Percentiles rank a stretch among this genome's conserved stretches.
phyloP scores from a whole-genome alignment of 2,329 filamentous ascomycete species.

The Xylariaceae sp. region DNA sequence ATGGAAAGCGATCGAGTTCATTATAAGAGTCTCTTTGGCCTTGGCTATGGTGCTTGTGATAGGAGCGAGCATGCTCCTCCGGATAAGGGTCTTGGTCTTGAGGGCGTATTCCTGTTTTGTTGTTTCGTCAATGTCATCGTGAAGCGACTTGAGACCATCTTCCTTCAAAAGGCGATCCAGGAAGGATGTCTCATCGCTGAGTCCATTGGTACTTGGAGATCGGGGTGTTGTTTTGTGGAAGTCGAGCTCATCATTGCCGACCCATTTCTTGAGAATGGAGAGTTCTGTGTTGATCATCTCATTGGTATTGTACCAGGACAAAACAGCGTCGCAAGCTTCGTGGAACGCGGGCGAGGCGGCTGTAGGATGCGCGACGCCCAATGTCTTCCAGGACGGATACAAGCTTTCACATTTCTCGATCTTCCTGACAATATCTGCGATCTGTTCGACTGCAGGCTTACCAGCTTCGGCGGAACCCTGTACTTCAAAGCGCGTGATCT shows the following conservation, averaged over 20 bases:
- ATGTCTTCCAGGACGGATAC: conserved; percentile 74
- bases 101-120: conserved; percentile 32
- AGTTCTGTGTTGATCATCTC: conserved; percentile 94
- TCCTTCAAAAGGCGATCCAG: conserved; percentile 93
- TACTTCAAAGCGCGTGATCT: conserved; percentile 89
- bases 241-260: conserved; percentile 91
- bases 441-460: conserved; percentile 82
- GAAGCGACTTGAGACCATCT: conserved; percentile 86
- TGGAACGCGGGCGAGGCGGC: conserved; percentile 73
- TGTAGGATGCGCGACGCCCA: conserved; percentile 70
- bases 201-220: conserved; percentile 65
- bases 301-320: conserved; percentile 96
- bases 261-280: conserved; percentile 88
- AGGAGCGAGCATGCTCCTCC: conserved; percentile 76
- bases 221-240: conserved; percentile 73
- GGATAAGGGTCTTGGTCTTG: conserved; percentile 38
- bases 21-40: conserved; percentile 85
- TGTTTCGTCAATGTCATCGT: conserved; percentile 57
- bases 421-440: conserved; percentile 82
- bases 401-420: conserved; percentile 85
- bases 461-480: conserved; percentile 90
- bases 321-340: conserved; percentile 81
- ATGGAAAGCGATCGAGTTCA: conserved; percentile 78
- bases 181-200: conserved; percentile 88
- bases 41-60: conserved; percentile 87